phyloP scores from a whole-genome alignment of 345 rosid genomes.

The Geranium brycei region DNA sequence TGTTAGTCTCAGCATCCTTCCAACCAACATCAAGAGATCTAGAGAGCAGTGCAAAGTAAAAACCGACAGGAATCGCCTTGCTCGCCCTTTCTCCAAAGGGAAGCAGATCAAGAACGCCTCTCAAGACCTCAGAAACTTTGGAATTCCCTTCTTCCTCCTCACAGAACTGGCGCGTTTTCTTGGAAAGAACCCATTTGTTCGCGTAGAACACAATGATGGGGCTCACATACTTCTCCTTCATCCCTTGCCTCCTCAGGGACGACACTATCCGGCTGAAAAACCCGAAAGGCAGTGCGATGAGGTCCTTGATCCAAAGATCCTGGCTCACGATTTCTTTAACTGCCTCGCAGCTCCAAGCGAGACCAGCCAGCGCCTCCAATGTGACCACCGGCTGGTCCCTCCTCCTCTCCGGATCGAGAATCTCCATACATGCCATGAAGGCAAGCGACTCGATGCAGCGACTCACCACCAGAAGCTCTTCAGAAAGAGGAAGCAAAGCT shows the following conservation, averaged over 20 bases:
- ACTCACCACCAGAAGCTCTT: constrained; percentile 57
- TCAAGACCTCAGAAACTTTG: constrained; percentile 22
- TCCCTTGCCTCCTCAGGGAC: constrained; percentile 69
- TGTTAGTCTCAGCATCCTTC: constrained; percentile 20
- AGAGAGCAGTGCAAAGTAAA: constrained; percentile 52
- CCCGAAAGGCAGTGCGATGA: constrained; percentile 47
- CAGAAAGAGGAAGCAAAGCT: constrained; percentile 40
- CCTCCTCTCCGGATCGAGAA: constrained; percentile 72
- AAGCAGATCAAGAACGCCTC: constrained; percentile 46
- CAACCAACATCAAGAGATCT: constrained; percentile 29
- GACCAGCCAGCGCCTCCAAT: constrained; percentile 32
- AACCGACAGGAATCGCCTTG: constrained; percentile 51
- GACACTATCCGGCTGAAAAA: constrained; percentile 62
- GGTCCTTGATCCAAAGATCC: constrained; percentile 69
- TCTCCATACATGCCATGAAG: constrained; percentile 84
- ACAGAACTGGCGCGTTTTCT: constrained; percentile 27
- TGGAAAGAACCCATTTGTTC: constrained; percentile 41
- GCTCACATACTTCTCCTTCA: constrained; percentile 64
- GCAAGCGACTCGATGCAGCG: constrained; percentile 72
- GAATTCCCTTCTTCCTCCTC: constrained; percentile 12
- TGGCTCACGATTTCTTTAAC: constrained; percentile 29
- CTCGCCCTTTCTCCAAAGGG: constrained; percentile 39
- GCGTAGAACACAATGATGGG: constrained; percentile 53
- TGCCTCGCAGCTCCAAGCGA: constrained; percentile 42
- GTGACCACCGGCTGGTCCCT: constrained; percentile 42